Conservation (phyloP, 257 asterid species). For the Gentiana straminea region DNA sequence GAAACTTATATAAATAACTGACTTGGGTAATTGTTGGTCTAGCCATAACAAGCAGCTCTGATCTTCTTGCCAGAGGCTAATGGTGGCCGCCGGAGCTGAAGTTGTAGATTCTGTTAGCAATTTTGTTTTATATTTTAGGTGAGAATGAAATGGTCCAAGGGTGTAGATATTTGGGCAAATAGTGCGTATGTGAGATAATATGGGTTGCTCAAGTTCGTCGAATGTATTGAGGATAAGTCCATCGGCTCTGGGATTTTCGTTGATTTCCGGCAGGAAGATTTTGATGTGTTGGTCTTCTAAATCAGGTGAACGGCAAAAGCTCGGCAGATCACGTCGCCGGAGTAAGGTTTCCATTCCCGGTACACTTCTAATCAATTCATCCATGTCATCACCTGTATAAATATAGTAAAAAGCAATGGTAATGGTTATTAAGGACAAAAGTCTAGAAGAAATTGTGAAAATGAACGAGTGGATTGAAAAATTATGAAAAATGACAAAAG, state of each 20-base stretch:
- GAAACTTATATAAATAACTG: slow-evolving; percentile 50
- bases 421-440: no score
- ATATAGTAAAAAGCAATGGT: not conserved
- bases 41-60: slow-evolving; percentile 46
- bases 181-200: slow-evolving; percentile 13
- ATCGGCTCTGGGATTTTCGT: slow-evolving; percentile 12
- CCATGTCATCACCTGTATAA: slow-evolving; percentile 19
- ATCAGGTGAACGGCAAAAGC: slow-evolving; percentile 15
- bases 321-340: slow-evolving; percentile 20
- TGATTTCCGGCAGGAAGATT: slow-evolving; percentile 10
- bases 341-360: slow-evolving; percentile 16
- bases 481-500: no score
- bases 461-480: no score
- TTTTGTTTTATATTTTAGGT: slow-evolving; percentile 2
- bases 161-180: slow-evolving; percentile 16
- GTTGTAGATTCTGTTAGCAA: not conserved
- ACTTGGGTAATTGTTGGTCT: slow-evolving; percentile 30
- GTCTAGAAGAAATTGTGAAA: no score
- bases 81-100: not conserved
- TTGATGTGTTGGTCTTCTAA: slow-evolving; percentile 4
- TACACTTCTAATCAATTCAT: slow-evolving; percentile 7
- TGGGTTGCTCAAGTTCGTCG: slow-evolving; percentile 18
- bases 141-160: slow-evolving; percentile 22
- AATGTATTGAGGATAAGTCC: slow-evolving; percentile 24
- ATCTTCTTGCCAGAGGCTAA: slow-evolving; percentile 44